Evolutionary conservation across 2,329 filamentous ascomycete species (phyloP).

Genomic region (Penicillium digitatum): DNA sequence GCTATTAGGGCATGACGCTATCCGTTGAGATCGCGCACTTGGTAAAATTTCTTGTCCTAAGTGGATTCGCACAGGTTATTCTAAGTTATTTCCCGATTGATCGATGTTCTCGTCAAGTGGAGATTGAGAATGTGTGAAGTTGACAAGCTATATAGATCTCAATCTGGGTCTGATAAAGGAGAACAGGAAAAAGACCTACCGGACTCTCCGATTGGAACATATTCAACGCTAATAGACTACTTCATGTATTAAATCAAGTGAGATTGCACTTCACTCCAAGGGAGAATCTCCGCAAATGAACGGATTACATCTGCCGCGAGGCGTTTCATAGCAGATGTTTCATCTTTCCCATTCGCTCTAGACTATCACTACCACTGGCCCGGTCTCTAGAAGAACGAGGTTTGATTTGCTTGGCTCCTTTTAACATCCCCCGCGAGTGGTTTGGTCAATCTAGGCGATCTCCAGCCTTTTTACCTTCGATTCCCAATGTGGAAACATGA

Average conservation of each 20-base stretch:
- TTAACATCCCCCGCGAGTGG: conserved; percentile 1
- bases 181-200: neutral
- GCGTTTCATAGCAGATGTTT: conserved; percentile 8
- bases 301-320: conserved; percentile 5
- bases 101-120: too few species aligned
- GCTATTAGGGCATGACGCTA: neutral
- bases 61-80: neutral
- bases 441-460: neutral
- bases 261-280: neutral
- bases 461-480: neutral
- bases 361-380: neutral
- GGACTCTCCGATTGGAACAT: neutral
- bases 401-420: conserved; percentile 1
- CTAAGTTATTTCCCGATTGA: too few species aligned
- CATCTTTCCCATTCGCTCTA: neutral
- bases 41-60: neutral
- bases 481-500: neutral
- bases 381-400: neutral
- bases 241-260: neutral
- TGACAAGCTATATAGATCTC: neutral
- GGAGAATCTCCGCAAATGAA: conserved; percentile 2
- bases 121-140: neutral
- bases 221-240: neutral
- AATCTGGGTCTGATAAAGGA: neutral
- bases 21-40: conserved; percentile 1